Base-by-base conservation (phyloP, 1,284 basidiomycete species). In the Ganoderma resinaceum region DNA sequence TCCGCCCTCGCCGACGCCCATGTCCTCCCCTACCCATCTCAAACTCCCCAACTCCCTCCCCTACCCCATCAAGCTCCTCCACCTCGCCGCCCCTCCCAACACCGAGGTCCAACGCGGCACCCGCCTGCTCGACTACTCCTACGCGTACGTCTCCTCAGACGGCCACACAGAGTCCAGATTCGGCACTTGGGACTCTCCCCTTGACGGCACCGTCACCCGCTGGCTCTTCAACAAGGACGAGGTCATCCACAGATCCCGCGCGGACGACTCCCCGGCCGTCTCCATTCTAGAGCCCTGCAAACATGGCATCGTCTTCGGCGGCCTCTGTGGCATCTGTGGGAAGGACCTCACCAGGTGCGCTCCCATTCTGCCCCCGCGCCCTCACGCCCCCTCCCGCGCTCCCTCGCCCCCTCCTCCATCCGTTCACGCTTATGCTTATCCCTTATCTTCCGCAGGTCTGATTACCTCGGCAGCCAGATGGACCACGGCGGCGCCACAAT, bases 321-420 rank as follows among this genome's bases (percentile, higher is more conserved):
- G 97, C 1, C 86, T 99, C 69, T 99, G 97, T 78, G 96, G 94
- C 1, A 80, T 97, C 38, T 99, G 97, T 78, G 97, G 96, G 46
- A 95, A 94, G 80, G 95, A 98, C 75, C 90, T 99, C 85, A 96
- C 95, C 59, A 89, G 87, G 96, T 98, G 78, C 74, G 92, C 61
- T 43, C 37, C 63, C 61, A 40, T 64, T 60, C 65, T 38, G 46
- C 46, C 61, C n/a, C 52, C 37, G 35, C 16, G 23, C 63, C 31
- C 33, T 58, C 57, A 46, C 61, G 18, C 60, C 42, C 52, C 5
- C 35, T 37, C 12, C 57, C 59, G 63, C 63, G 35, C 55, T 16
- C 16, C 16, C 46, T n/a, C 61, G 1, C 26, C 2, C 31, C 43
- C 43, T 46, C 43, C 20, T 9, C 7, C 20, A 23, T 7, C n/a